Evolutionary conservation across 148 eudicot species (phyloP).

Genomic region (Vaccinium vitisidaea): DNA sequence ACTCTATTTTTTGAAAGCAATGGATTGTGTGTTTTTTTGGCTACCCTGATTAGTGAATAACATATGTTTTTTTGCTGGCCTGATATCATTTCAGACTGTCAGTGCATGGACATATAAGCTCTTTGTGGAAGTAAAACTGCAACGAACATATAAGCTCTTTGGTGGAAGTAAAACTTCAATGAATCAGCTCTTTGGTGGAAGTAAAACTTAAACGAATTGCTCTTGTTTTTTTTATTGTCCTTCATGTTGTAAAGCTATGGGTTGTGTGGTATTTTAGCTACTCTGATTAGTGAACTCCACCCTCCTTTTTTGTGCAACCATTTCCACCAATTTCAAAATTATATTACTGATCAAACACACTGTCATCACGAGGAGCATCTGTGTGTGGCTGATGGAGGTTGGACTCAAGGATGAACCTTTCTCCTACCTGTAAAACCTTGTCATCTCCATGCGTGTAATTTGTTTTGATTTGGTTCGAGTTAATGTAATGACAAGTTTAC

Average conservation of each 20-base stretch:
- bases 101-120: neutral
- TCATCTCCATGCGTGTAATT: neutral
- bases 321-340: neutral
- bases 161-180: neutral
- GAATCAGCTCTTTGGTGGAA: neutral
- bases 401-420: neutral
- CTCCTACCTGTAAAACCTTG: neutral
- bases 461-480: neutral
- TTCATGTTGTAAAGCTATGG: neutral
- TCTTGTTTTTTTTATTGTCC: neutral
- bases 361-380: neutral
- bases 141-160: neutral
- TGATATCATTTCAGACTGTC: no score
- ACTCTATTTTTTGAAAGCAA: neutral
- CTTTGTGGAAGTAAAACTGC: neutral
- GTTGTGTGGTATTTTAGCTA: neutral
- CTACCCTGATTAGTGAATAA: no score
- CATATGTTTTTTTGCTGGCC: no score
- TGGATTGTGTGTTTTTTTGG: neutral
- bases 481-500: neutral
- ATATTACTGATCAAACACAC: neutral
- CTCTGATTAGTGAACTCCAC: neutral
- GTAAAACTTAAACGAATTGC: neutral
- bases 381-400: neutral
- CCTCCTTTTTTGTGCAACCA: neutral